Conservation (phyloP, 306 rosid species). For the Ceratonia siliqua region DNA sequence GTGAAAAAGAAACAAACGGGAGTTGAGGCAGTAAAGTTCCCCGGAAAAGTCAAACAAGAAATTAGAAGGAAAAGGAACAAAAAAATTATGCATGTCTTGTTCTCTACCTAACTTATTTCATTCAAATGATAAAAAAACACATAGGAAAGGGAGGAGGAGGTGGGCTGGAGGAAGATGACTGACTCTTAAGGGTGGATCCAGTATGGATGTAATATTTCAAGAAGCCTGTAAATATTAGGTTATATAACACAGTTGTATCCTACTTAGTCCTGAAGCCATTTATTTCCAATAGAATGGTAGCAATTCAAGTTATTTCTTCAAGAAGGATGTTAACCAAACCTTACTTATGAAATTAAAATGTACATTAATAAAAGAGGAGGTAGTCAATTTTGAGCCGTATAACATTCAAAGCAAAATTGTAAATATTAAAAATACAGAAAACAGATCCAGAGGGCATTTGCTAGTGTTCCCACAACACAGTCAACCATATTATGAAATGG, state of each 20-base stretch:
- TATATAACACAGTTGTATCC: neutral
- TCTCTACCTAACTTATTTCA: neutral
- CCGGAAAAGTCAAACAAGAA: neutral
- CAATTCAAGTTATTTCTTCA: slow-evolving; percentile 21
- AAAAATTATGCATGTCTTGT: neutral
- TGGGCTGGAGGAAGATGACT: neutral
- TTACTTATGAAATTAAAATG: neutral
- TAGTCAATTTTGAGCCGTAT: neutral
- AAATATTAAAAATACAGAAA: neutral
- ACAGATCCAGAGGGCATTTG: slow-evolving; percentile 16
- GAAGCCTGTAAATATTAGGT: neutral
- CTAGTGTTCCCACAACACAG: neutral
- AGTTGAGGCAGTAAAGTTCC: neutral
- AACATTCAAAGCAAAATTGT: neutral
- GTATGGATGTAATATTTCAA: neutral
- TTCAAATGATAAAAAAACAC: neutral
- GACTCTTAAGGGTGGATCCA: neutral
- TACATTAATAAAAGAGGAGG: neutral
- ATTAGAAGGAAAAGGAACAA: neutral
- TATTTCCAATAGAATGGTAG: neutral
- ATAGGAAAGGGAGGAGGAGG: neutral
- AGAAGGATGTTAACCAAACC: neutral
- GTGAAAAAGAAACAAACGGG: neutral
- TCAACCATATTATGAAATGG: neutral
- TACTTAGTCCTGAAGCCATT: neutral